Evolutionary conservation across 495 filamentous ascomycete genomes (phyloP), one percentile per base, ranked within the genome.

Genomic region (Cudoniella acicularis): DNA sequence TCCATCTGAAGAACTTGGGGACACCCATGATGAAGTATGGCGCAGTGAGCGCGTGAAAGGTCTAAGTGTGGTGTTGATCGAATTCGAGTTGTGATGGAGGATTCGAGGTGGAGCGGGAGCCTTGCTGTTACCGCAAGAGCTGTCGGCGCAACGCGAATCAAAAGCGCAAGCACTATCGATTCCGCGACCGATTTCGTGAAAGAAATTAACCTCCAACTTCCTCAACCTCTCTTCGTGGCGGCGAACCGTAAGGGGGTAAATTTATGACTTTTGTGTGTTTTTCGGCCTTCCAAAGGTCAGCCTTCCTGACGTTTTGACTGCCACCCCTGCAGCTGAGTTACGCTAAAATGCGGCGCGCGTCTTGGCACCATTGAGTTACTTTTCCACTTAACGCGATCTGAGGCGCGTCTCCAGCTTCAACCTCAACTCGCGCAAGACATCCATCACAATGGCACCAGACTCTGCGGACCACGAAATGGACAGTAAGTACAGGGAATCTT

Each of bases 1-100:
- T 86, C 93, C 93, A 97, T 78, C 93, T 49, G 59, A 68, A 68
- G 57, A 89, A 98, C 69, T 98, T 98, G 63, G 94, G 94, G 70
- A 98, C 93, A 87, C 94, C 95, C 85, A 83, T 86, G 64, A 57
- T 73, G 59, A 43, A 50, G 10, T 21, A 54, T 42, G 18, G 54
- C 51, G 52, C 57, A 55, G 54, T 53, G 50, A 43, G 53, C 50
- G 57, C 50, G 36, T 21, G 26, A 18, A 27, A 20, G 30, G n/a
- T 50, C 18, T 57, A 58, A 55, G 36, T 53, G 8, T 45, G 56
- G 54, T 26, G 17, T 25, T 47, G 56, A 21, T 46, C 3, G 18
- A 46, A 21, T 9, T 50, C 48, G 48, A 50, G 48, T 23, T 50
- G 20, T 9, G 48, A 50, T 53, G 42, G 59, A 58, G 43, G 43